These are phyloP conservation scores for Arctostaphylos glauca DNA, from an alignment of 148 eudicot genomes.

Conservation along the genomic window DNA sequence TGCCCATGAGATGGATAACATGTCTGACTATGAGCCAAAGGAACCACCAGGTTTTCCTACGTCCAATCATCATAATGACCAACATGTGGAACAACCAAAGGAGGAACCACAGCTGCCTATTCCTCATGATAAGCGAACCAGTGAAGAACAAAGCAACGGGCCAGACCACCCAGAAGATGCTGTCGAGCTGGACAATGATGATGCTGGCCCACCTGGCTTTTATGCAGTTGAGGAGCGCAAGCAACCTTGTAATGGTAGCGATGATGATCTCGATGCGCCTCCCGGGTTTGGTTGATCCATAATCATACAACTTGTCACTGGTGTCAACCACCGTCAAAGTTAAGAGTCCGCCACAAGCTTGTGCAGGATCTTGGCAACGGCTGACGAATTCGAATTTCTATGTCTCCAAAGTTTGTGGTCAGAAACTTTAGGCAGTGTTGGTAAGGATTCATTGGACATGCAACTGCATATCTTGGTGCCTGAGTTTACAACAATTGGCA, in stretches of 20 bases:
- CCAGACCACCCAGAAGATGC: conserved; percentile 17
- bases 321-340: not conserved
- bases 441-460: not conserved
- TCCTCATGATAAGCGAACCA: conserved; percentile 22
- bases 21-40: conserved; percentile 36
- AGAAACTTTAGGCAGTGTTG: not conserved
- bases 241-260: conserved; percentile 33
- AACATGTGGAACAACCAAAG: conserved; percentile 23
- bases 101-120: conserved; percentile 20
- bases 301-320: not conserved
- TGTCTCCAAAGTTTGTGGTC: not conserved
- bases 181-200: conserved; percentile 18
- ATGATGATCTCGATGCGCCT: conserved; percentile 83
- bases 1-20: conserved; percentile 24
- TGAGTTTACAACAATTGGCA: not conserved
- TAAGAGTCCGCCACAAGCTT: not conserved
- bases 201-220: conserved; percentile 47
- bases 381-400: not conserved
- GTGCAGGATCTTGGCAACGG: not conserved
- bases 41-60: conserved; percentile 52
- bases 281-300: conserved; percentile 74
- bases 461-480: not conserved
- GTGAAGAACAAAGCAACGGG: conserved; percentile 25
- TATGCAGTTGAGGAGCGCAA: conserved; percentile 26
- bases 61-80: conserved; percentile 22